Evolutionary conservation across 2,329 filamentous ascomycete genomes (phyloP).

Genomic region (Cytospora chrysosperma): DNA sequence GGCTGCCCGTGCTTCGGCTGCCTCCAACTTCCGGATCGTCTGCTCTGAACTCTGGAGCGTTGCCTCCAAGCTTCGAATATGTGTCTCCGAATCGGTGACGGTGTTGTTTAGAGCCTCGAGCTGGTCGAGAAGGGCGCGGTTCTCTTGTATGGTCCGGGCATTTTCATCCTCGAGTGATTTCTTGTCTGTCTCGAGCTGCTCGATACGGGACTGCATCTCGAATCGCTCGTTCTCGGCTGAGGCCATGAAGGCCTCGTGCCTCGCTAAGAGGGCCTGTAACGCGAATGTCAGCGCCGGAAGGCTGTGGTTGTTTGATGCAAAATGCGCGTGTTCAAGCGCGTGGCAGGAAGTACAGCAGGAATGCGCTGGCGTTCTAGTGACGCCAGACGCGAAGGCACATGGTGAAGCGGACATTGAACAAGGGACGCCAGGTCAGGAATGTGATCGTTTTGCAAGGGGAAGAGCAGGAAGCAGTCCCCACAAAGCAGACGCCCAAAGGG

Average conservation of each 20-base stretch:
- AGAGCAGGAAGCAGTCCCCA: not conserved
- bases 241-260: slow-evolving; percentile 92
- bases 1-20: slow-evolving; percentile 70
- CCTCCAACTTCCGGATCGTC: slow-evolving; percentile 71
- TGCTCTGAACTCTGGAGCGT: slow-evolving; percentile 76
- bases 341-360: not conserved
- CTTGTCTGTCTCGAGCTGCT: slow-evolving; percentile 73
- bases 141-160: slow-evolving; percentile 76
- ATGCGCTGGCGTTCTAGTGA: slow-evolving; percentile 4
- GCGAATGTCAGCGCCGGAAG: slow-evolving; percentile 67
- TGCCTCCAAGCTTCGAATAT: slow-evolving; percentile 73
- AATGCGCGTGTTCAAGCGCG: slow-evolving; percentile 20
- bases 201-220: slow-evolving; percentile 70
- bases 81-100: slow-evolving; percentile 76
- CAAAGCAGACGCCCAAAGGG: not conserved
- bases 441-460: slow-evolving; percentile 17
- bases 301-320: not conserved
- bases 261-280: slow-evolving; percentile 81
- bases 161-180: slow-evolving; percentile 73
- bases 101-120: slow-evolving; percentile 79
- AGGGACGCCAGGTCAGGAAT: slow-evolving; percentile 27
- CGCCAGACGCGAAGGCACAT: slow-evolving; percentile 7
- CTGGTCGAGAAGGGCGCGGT: slow-evolving; percentile 75
- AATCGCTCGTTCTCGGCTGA: slow-evolving; percentile 84
- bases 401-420: slow-evolving; percentile 5